Conservation (phyloP, 192 early-diverging fungal genomes). For the Dimargaris xerosporica region DNA sequence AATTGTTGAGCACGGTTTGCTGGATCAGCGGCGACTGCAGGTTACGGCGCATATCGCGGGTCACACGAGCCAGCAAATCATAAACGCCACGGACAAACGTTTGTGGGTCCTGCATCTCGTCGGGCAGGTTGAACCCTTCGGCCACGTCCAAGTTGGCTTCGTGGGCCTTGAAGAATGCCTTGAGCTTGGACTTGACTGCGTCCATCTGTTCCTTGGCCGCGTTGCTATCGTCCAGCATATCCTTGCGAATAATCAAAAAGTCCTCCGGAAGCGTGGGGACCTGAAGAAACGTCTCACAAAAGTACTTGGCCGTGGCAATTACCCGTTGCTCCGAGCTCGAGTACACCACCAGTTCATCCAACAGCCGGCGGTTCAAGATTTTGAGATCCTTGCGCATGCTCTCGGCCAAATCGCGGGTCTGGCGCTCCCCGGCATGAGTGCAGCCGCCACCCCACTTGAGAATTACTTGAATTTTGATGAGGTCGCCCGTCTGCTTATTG, state of each 20-base stretch:
- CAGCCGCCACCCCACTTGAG: conserved; percentile 97
- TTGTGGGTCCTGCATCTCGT: conserved; percentile 21
- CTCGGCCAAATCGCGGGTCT: conserved; percentile 80
- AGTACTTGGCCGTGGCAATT: conserved; percentile 59
- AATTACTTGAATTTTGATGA: conserved; percentile 72
- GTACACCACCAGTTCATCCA: conserved; percentile 77
- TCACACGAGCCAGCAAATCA: conserved; percentile 42
- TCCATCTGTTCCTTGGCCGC: conserved; percentile 93
- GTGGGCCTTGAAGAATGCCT: conserved; percentile 39
- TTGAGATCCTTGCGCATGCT: conserved; percentile 82
- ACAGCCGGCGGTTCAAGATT: conserved; percentile 72
- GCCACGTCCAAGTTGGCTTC: conserved; percentile 1
- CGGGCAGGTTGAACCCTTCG: conserved; percentile 14
- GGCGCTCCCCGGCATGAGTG: conserved; percentile 83
- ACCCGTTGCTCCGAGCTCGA: conserved; percentile 80
- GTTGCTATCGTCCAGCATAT: conserved; percentile 89
- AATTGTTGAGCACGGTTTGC: not conserved
- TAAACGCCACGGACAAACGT: conserved; percentile 53
- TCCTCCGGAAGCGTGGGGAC: conserved; percentile 33
- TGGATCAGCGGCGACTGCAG: conserved; percentile 43
- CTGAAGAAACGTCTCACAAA: conserved; percentile 29
- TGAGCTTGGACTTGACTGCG: conserved; percentile 59
- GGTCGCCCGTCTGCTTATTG: conserved; percentile 31
- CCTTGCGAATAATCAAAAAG: conserved; percentile 58
- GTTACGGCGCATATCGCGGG: conserved; percentile 65